Percentiles rank a stretch among this genome's conserved stretches.
phyloP scores from a whole-genome alignment of 2,329 filamentous ascomycete species.

The Penicillium sp. region DNA sequence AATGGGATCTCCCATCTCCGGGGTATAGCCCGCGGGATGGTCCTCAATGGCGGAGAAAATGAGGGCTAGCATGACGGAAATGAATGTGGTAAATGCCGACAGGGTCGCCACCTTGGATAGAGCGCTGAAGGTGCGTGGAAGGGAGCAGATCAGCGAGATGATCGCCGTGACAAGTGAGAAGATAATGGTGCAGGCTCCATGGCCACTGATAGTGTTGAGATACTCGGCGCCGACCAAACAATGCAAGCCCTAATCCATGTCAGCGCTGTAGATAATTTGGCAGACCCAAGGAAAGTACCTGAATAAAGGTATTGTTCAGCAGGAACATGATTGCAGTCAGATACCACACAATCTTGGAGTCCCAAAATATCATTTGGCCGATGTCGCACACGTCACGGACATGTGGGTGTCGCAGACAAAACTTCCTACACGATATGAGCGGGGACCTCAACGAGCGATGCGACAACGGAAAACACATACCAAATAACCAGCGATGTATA shows the following conservation, averaged over 20 bases:
- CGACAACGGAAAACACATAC: constrained; percentile 36
- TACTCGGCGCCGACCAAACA: constrained; percentile 78
- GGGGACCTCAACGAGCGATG: too few relatives aligned
- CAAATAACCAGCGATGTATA: constrained; percentile 68
- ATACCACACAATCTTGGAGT: constrained; percentile 62
- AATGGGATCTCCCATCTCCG: constrained; percentile 53
- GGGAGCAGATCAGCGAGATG: constrained; percentile 67
- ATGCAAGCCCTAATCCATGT: constrained; percentile 72
- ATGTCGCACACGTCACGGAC: constrained; percentile 89
- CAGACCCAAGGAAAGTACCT: too few relatives aligned
- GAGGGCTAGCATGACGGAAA: constrained; percentile 74
- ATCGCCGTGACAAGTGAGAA: constrained; percentile 67
- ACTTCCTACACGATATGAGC: constrained; percentile 61
- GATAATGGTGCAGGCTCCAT: constrained; percentile 66
- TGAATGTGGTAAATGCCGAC: constrained; percentile 79
- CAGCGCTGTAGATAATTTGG: too few relatives aligned
- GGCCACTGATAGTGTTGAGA: constrained; percentile 72
- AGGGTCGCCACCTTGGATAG: constrained; percentile 69
- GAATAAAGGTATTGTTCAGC: constrained; percentile 87
- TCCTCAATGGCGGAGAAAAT: constrained; percentile 70
- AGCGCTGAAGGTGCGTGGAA: constrained; percentile 75
- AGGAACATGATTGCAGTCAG: constrained; percentile 76
- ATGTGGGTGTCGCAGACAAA: constrained; percentile 82
- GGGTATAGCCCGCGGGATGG: constrained; percentile 61
- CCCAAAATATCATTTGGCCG: constrained; percentile 89